phyloP scores from a whole-genome alignment of 2,329 filamentous ascomycete species.

The Cadophora malorum region DNA sequence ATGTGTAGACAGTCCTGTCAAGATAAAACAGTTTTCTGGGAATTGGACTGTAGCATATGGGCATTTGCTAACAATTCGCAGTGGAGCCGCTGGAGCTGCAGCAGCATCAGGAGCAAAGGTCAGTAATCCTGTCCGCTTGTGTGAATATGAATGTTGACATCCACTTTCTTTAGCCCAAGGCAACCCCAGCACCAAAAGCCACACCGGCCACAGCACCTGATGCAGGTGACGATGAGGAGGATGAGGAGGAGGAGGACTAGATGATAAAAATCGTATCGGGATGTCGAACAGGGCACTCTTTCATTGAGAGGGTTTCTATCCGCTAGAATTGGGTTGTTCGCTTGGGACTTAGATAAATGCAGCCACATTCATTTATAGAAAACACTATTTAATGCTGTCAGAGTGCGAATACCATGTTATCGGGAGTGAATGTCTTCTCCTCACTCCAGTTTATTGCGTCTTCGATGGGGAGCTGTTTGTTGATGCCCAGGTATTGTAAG shows the following conservation, averaged over 20 bases:
- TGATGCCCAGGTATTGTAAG: too few species aligned
- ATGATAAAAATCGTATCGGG: background rate
- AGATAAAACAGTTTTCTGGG: background rate
- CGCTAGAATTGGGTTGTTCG: background rate
- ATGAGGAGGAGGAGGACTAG: slow-evolving; percentile 8
- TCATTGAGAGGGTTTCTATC: background rate
- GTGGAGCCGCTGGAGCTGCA: slow-evolving; percentile 4
- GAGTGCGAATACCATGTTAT: background rate
- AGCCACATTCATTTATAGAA: background rate
- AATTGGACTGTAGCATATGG: background rate
- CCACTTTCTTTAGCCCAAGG: background rate
- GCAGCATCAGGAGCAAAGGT: slow-evolving; percentile 3
- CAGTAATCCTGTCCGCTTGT: background rate
- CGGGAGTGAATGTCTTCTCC: too few species aligned
- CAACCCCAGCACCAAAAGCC: background rate
- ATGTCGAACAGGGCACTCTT: too few species aligned
- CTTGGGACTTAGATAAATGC: background rate
- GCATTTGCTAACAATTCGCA: background rate
- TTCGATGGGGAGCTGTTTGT: too few species aligned
- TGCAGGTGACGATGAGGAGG: background rate
- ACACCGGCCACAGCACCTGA: slow-evolving; percentile 1
- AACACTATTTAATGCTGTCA: background rate
- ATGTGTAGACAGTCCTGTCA: background rate
- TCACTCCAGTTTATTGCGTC: too few species aligned
- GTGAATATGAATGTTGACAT: background rate